phyloP scores from a whole-genome alignment of 2,329 filamentous ascomycete genomes.

The Parastagonospora avenae region DNA sequence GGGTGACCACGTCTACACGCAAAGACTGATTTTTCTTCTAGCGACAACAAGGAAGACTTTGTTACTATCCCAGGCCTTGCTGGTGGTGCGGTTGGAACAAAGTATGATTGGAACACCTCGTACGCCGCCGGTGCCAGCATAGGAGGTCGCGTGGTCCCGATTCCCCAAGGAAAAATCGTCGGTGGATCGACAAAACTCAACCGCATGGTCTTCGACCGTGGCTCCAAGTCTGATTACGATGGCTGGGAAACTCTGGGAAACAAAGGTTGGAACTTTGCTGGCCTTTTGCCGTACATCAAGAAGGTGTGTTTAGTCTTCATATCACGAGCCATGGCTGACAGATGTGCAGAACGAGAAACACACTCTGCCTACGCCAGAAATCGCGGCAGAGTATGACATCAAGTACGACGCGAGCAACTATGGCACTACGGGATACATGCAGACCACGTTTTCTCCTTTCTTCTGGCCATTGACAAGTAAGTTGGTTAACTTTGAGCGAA shows the following conservation, averaged over 20 bases:
- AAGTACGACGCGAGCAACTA: slow-evolving; percentile 7
- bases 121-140: slow-evolving; percentile 17
- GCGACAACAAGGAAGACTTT: slow-evolving; percentile 15
- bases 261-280: slow-evolving; percentile 44
- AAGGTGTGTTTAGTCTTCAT: slow-evolving; percentile 6
- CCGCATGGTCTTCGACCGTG: slow-evolving; percentile 41
- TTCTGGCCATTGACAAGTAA: slow-evolving; percentile 6
- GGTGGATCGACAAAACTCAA: slow-evolving; percentile 41
- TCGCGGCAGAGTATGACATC: slow-evolving; percentile 9
- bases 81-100: slow-evolving; percentile 25
- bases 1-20: slow-evolving; percentile 8
- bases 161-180: slow-evolving; percentile 27
- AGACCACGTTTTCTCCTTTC: slow-evolving; percentile 14
- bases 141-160: slow-evolving; percentile 14
- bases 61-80: slow-evolving; percentile 14
- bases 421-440: slow-evolving; percentile 10
- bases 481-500: slow-evolving; percentile 18
- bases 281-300: slow-evolving; percentile 24
- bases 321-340: slow-evolving; percentile 4
- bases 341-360: slow-evolving; percentile 18
- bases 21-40: not conserved
- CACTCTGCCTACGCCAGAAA: slow-evolving; percentile 43
- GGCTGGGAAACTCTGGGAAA: slow-evolving; percentile 63
- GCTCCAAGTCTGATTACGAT: slow-evolving; percentile 47
- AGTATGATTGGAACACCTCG: slow-evolving; percentile 32